Base-by-base conservation (phyloP, 2,329 filamentous ascomycete genomes). In the Diplodia intermedia region DNA sequence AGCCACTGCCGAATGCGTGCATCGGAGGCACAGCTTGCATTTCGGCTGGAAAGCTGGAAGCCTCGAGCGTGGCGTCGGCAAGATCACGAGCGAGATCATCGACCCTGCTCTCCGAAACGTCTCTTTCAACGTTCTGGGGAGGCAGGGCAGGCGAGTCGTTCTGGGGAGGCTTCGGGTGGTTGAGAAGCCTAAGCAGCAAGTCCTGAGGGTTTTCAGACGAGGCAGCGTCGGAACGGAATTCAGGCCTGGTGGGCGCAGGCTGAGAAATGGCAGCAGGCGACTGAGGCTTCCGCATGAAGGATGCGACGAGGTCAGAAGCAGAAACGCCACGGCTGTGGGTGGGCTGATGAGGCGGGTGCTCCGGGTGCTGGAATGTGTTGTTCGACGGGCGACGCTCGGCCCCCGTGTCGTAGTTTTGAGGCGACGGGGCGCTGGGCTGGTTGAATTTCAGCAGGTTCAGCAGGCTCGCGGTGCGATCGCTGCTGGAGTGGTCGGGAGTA, bases 111-210 rank as follows among this genome's bases (percentile, higher is more conserved):
- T 81, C 79, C 73, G 79, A 75, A 70, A 78, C 76, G 69, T 79
- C 78, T 68, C 73, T 73, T n/a, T 73, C 70, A 31, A 71, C 69
- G 49, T 75, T 74, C 36, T 62, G 60, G 31, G 73, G 73, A 26
- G 71, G 72, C 57, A 74, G 72, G 2, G 73, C 73, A 60, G 72
- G 72, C 50, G 69, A 71, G 66, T 76, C 75, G 38, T 72, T 73
- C 73, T 73, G 78, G 66, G 78, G 70, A 3, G 79, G 79, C 72
- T 81, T 93, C 65, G 91, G 89, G 60, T 91, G 89, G 75, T 93
- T 95, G 71, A 99, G 86, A 69, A 98, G 84, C 73, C 92, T 91
- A 70, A 98, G 88, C 57, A 99, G 84, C 75, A 95, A 91, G 71
- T 94, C 90, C 79, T 96, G 91, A 4, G 93, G 92, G 77, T 93